phyloP scores from a whole-genome alignment of 2,329 filamentous ascomycete species.

The Cadophora luteo-olivacea region DNA sequence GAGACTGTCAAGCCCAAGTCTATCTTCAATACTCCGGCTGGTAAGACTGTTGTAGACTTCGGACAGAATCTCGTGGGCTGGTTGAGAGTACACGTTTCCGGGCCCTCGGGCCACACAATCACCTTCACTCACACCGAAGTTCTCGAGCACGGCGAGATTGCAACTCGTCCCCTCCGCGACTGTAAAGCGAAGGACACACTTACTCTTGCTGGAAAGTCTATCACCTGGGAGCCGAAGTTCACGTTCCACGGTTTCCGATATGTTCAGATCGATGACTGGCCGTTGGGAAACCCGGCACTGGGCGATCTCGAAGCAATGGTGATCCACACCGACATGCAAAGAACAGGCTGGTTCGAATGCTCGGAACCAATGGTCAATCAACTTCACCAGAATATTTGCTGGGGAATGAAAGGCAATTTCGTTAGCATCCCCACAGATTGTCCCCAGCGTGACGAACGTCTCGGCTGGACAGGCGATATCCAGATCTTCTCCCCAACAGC shows the following conservation, averaged over 20 bases:
- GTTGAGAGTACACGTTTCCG: constrained; percentile 49
- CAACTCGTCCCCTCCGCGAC: constrained; percentile 48
- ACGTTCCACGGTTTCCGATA: constrained; percentile 58
- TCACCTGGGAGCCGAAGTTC: constrained; percentile 50
- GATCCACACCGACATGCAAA: constrained; percentile 38
- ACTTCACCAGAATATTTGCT: constrained; percentile 53
- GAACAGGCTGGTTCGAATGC: constrained; percentile 39
- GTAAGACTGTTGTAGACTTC: constrained; percentile 59
- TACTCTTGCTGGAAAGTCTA: constrained; percentile 43
- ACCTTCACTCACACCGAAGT: constrained; percentile 53
- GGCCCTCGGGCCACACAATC: constrained; percentile 49
- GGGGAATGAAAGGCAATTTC: constrained; percentile 56
- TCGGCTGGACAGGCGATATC: constrained; percentile 57
- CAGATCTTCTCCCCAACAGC: constrained; percentile 53
- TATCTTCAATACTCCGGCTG: constrained; percentile 47
- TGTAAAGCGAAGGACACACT: constrained; percentile 49
- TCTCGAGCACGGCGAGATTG: constrained; percentile 51
- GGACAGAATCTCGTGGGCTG: constrained; percentile 64
- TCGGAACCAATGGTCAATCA: constrained; percentile 49
- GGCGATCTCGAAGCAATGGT: constrained; percentile 37
- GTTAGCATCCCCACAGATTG: constrained; percentile 54
- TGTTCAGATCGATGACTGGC: constrained; percentile 36
- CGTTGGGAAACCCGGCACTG: constrained; percentile 15
- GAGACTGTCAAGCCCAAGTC: constrained; percentile 41
- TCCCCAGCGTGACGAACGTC: constrained; percentile 55